Conservation (phyloP, 805 yeast species). For the Lachancea dasiensis region DNA sequence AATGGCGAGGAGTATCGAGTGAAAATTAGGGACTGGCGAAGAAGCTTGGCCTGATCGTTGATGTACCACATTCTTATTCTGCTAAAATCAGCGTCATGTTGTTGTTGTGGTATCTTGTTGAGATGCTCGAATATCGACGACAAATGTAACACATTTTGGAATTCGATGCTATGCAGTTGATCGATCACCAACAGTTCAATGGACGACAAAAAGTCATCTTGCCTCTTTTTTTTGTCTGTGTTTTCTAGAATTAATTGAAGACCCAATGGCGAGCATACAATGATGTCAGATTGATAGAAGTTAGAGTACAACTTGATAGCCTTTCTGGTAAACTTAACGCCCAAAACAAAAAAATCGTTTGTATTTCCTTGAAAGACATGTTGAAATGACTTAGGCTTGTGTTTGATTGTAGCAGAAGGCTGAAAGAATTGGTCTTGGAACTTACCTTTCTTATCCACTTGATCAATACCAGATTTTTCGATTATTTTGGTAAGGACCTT, state of each 20-base stretch:
- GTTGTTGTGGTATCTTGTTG: conserved; percentile 71
- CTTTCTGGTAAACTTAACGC: conserved; percentile 86
- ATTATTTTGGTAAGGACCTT: conserved; percentile 60
- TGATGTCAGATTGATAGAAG: conserved; percentile 77
- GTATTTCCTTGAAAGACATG: conserved; percentile 80
- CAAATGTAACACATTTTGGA: conserved; percentile 92
- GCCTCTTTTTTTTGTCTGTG: conserved; percentile 48
- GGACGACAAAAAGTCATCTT: conserved; percentile 79
- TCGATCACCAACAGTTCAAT: conserved; percentile 79
- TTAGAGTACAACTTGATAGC: conserved; percentile 77
- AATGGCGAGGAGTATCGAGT: conserved; percentile 77
- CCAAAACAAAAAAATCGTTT: conserved; percentile 85
- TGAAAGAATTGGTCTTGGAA: conserved; percentile 65
- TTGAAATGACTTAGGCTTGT: conserved; percentile 80
- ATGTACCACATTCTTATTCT: conserved; percentile 90
- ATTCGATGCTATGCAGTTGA: conserved; percentile 76
- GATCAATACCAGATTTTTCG: conserved; percentile 57
- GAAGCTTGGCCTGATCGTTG: conserved; percentile 65
- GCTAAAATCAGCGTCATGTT: conserved; percentile 82
- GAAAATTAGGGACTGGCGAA: conserved; percentile 76
- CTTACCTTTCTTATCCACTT: conserved; percentile 74
- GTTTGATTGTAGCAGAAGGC: conserved; percentile 38
- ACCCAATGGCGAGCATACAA: conserved; percentile 90
- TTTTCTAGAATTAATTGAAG: conserved; percentile 72
- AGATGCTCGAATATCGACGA: conserved; percentile 61